A percentile compares a stretch with the other conserved stretches of the same genome.
Evolutionary conservation across 495 filamentous ascomycete genomes (phyloP).

Genomic region (Penicillium alfredii): DNA sequence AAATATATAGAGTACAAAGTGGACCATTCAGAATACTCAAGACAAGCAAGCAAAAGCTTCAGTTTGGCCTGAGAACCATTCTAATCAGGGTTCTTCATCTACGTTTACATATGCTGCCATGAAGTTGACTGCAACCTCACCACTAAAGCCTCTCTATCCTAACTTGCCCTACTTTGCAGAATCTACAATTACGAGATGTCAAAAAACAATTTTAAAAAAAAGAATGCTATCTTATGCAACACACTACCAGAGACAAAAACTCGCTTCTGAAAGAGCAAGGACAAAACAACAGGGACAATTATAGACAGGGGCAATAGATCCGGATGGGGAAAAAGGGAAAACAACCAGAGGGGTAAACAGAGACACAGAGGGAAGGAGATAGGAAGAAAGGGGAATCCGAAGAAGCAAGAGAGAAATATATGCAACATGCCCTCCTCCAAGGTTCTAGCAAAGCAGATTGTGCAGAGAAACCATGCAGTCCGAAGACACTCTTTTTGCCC

Average conservation of each 20-base stretch:
- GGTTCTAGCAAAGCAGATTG: conserved; percentile 1
- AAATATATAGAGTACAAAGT: no score
- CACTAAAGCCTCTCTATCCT: no score
- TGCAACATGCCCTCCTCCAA: conserved; percentile 20
- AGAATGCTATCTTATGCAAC: conserved; percentile 33
- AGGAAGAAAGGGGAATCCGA: conserved; percentile 11
- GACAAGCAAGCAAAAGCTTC: no score
- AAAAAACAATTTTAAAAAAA: no score
- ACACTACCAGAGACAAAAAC: conserved; percentile 20
- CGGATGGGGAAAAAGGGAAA: conserved; percentile 7
- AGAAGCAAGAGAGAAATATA: conserved; percentile 27
- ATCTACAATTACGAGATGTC: no score
- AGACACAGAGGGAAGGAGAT: conserved; percentile 3
- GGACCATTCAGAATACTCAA: no score
- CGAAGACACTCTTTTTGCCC: conserved; percentile 9
- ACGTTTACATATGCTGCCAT: no score
- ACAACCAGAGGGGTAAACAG: conserved; percentile 13
- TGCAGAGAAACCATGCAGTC: conserved; percentile 9
- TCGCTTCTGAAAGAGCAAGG: conserved; percentile 31
- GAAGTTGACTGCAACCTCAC: no score
- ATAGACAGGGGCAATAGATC: conserved; percentile 30
- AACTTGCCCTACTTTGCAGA: no score
- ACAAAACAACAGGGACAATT: conserved; percentile 20
- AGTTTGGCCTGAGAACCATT: no score
- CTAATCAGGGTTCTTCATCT: no score